Conservation (phyloP, 2,329 filamentous ascomycete genomes). For the Aspergillus novofumigatus region DNA sequence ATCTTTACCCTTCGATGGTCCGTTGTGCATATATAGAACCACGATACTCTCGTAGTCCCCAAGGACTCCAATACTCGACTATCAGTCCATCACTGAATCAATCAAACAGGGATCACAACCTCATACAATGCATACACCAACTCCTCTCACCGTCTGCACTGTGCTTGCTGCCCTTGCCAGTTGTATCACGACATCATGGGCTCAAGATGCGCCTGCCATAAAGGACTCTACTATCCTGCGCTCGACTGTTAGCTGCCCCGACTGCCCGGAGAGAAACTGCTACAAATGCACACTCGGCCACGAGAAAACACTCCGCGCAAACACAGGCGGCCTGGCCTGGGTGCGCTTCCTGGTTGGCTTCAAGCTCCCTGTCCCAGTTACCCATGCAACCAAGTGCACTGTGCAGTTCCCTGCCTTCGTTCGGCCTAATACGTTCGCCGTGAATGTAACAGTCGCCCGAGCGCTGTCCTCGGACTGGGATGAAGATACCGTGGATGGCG, state of each 20-base stretch:
- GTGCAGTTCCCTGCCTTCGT: slow-evolving; percentile 15
- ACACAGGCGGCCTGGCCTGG: slow-evolving; percentile 5
- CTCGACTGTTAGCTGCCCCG: slow-evolving; percentile 7
- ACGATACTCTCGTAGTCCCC: neutral
- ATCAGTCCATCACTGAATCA: neutral
- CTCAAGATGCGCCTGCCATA: slow-evolving; percentile 1
- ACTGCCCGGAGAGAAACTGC: slow-evolving; percentile 11
- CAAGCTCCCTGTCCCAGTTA: slow-evolving; percentile 1
- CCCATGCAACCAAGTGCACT: slow-evolving; percentile 5
- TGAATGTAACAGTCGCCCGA: slow-evolving; percentile 8
- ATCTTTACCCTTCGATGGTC: neutral
- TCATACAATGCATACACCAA: neutral
- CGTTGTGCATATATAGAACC: neutral
- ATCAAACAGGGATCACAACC: neutral
- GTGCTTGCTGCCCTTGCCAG: neutral
- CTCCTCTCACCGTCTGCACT: neutral
- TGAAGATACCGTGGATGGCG: slow-evolving; percentile 8
- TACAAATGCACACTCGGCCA: slow-evolving; percentile 10
- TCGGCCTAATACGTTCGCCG: neutral
- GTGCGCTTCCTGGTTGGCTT: slow-evolving; percentile 10
- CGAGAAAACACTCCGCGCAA: slow-evolving; percentile 5
- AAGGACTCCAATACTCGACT: neutral
- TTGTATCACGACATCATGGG: neutral
- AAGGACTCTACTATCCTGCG: slow-evolving; percentile 14
- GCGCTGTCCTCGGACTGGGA: slow-evolving; percentile 10